phyloP scores from a whole-genome alignment of 2,329 filamentous ascomycete species.

The Verticillium zaregamsianum region DNA sequence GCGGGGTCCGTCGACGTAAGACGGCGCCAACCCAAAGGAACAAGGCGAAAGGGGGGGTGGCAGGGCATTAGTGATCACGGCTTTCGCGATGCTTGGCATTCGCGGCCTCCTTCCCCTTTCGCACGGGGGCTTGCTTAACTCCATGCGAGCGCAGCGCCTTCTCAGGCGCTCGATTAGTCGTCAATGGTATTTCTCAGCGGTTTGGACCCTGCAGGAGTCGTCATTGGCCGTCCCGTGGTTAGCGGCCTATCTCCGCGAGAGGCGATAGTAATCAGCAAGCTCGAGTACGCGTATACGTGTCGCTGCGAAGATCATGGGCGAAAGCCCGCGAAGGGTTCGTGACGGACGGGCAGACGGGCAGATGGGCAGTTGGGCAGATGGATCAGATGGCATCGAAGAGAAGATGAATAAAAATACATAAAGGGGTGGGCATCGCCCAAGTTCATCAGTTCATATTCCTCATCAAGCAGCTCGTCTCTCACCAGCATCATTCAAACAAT shows the following conservation, averaged over 20 bases:
- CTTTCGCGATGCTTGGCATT: neutral
- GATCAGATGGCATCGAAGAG: neutral
- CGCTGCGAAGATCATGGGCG: neutral
- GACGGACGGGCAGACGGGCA: too few relatives aligned
- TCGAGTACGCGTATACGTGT: neutral
- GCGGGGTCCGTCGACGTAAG: neutral
- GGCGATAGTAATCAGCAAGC: neutral
- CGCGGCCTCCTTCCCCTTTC: neutral
- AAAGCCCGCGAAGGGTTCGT: too few relatives aligned
- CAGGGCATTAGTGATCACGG: neutral
- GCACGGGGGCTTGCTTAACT: neutral
- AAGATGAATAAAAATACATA: neutral
- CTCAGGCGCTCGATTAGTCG: neutral
- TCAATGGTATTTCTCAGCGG: neutral
- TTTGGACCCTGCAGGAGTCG: neutral
- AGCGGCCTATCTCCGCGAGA: neutral
- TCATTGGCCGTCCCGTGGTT: neutral
- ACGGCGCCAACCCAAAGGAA: neutral
- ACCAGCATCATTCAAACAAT: neutral
- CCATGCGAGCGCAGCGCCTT: neutral
- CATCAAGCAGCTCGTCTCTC: neutral
- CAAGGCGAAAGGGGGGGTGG: neutral
- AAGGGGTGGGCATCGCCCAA: neutral
- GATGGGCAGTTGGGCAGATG: too few relatives aligned
- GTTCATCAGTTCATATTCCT: neutral